phyloP scores from a whole-genome alignment of 2,329 filamentous ascomycete species.

The Aspergillus ibericus region DNA sequence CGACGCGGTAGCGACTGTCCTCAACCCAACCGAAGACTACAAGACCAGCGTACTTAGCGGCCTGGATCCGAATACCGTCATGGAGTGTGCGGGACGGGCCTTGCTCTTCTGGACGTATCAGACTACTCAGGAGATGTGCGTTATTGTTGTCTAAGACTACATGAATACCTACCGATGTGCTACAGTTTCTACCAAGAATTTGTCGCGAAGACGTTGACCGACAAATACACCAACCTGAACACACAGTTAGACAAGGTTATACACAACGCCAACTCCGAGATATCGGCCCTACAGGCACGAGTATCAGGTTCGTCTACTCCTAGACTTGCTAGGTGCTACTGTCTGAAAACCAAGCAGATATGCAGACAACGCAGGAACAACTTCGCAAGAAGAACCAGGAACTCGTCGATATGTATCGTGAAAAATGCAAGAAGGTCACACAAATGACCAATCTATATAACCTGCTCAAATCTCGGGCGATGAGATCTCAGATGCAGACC shows the following conservation, averaged over 20 bases:
- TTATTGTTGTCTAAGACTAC: neutral
- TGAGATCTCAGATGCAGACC: constrained; percentile 54
- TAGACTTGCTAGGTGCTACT: neutral
- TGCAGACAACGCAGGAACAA: constrained; percentile 62
- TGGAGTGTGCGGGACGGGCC: constrained; percentile 80
- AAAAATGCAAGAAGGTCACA: constrained; percentile 68
- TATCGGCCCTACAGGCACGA: constrained; percentile 65
- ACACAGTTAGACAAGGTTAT: constrained; percentile 70
- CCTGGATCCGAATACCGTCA: constrained; percentile 74
- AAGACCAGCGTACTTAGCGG: constrained; percentile 85
- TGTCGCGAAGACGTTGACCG: constrained; percentile 67
- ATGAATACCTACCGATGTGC: constrained; percentile 8
- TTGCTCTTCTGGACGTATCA: constrained; percentile 87
- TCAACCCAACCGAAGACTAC: constrained; percentile 84
- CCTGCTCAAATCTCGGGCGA: constrained; percentile 56
- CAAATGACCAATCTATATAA: constrained; percentile 66
- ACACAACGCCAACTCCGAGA: constrained; percentile 72
- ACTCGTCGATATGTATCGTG: constrained; percentile 63
- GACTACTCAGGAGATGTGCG: constrained; percentile 76
- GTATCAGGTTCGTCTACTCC: constrained; percentile 57
- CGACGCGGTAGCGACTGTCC: constrained; percentile 68
- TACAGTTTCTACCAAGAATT: constrained; percentile 74
- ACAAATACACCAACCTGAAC: constrained; percentile 67
- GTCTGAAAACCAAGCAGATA: constrained; percentile 38
- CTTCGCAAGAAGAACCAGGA: constrained; percentile 72